Evolutionary conservation across 2,329 filamentous ascomycete species (phyloP), one percentile per base, ranked within the genome.

Genomic region (Penicillium sp.): DNA sequence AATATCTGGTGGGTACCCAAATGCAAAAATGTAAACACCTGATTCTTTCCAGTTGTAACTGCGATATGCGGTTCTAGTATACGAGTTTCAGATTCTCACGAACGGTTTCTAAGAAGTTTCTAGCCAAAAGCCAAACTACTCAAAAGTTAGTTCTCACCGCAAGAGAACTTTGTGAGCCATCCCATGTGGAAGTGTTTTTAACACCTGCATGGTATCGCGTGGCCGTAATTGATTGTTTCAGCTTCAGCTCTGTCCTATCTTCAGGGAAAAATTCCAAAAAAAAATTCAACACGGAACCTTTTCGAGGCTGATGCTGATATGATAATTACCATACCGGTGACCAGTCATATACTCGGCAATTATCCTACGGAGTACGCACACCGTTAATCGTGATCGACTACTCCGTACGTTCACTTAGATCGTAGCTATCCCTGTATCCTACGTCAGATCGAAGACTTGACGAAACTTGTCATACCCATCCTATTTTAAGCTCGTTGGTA

Each of bases 211-310:
- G 51, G 55, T 52, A 48, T 61, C 61, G 63, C 63, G 59, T 65
- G 63, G 63, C 50, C 52, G 56, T 58, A 58, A 53, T 54, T 50
- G 38, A 28, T 46, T 57, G 59, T 64, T 64, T 64, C 63, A 63
- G 22, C 22, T n/a, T 51, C 57, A 38, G 47, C 12, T 10, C 33
- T 40, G 14, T 40, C 14, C 16, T 31, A 17, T 43, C 48, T 19
- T 31, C 28, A 45, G 11, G 6, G 11, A 31, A 17, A 35, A 16
- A 31, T 16, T 12, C 31, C 4, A 3, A 9, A 11, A 41, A 30
- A 33, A 50, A 41, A 1, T 10, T 2, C 7, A n/a, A n/a, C n/a
- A n/a, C n/a, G n/a, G n/a, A n/a, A n/a, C n/a, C n/a, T n/a, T n/a
- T 26, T 35, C 17, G 47, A 45, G 30, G 7, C 30, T 57, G 60